Percentiles rank a stretch among this genome's conserved stretches.
Conservation (phyloP, 257 asterid species). For the Solanum phureja region DNA sequence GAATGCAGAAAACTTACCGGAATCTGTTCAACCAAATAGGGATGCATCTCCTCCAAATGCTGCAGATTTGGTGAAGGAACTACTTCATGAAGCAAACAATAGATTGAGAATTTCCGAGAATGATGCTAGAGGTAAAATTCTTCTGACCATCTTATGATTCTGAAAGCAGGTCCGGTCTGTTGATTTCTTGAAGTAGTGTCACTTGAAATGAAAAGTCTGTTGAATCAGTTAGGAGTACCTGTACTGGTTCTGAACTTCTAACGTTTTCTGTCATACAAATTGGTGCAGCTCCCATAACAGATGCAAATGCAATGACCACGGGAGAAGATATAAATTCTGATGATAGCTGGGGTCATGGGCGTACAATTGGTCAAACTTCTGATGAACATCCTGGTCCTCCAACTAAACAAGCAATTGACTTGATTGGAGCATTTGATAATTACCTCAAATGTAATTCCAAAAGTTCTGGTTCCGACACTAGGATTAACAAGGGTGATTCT, state of each 20-base stretch:
- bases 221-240: background rate
- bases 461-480: constrained; percentile 19
- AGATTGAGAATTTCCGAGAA: constrained; percentile 13
- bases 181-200: background rate
- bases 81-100: constrained; percentile 5
- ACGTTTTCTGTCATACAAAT: background rate
- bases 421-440: constrained; percentile 74
- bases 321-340: constrained; percentile 22
- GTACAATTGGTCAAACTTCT: constrained; percentile 12
- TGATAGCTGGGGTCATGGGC: constrained; percentile 10
- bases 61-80: constrained; percentile 20
- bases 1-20: constrained; percentile 16
- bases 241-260: background rate
- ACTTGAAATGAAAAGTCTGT: background rate
- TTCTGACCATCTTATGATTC: background rate
- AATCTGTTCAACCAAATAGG: constrained; percentile 21
- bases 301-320: constrained; percentile 7
- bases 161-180: background rate
- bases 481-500: constrained; percentile 35
- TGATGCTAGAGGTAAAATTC: constrained; percentile 27
- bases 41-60: constrained; percentile 15
- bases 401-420: constrained; percentile 62
- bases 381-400: constrained; percentile 17
- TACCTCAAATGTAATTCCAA: constrained; percentile 24
- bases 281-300: constrained; percentile 5